A percentile compares a stretch with the other conserved stretches of the same genome.
Conservation (phyloP, 345 rosid species). For the Lepidium africanum region DNA sequence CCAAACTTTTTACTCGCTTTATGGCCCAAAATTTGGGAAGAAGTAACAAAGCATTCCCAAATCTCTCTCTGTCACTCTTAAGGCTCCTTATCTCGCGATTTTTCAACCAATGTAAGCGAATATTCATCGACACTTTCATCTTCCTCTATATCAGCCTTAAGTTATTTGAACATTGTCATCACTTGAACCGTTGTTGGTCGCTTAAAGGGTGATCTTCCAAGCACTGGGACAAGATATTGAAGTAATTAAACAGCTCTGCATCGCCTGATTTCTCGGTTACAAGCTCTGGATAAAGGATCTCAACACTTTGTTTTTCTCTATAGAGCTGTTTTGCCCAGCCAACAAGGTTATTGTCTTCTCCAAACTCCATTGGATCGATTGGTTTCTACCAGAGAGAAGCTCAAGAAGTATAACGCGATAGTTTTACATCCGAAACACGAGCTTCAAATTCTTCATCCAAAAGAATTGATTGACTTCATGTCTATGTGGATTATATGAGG, state of each 20-base stretch:
- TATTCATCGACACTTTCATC: conserved; percentile 65
- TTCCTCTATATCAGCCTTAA: conserved; percentile 74
- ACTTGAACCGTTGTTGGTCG: conserved; percentile 95
- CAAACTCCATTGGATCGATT: conserved; percentile 69
- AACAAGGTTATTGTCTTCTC: conserved; percentile 87
- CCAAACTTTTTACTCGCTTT: no score
- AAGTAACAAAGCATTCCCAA: background rate
- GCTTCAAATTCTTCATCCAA: conserved; percentile 88
- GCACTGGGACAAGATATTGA: conserved; percentile 78
- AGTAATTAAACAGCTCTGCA: conserved; percentile 59
- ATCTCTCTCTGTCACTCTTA: background rate
- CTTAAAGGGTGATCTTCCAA: conserved; percentile 75
- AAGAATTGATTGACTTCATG: conserved; percentile 96
- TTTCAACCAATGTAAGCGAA: conserved; percentile 52
- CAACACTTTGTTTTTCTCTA: conserved; percentile 53
- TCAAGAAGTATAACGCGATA: conserved; percentile 89
- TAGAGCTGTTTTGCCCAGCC: conserved; percentile 94
- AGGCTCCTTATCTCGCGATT: conserved; percentile 48
- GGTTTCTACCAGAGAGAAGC: conserved; percentile 94
- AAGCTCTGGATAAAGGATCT: conserved; percentile 64
- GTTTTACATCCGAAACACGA: conserved; percentile 89
- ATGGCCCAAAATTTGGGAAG: background rate
- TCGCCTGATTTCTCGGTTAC: conserved; percentile 40
- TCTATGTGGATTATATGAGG: conserved; percentile 97
- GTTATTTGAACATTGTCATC: conserved; percentile 96